phyloP scores from a whole-genome alignment of 2,329 filamentous ascomycete genomes.

The Fusarium verrucosum region DNA sequence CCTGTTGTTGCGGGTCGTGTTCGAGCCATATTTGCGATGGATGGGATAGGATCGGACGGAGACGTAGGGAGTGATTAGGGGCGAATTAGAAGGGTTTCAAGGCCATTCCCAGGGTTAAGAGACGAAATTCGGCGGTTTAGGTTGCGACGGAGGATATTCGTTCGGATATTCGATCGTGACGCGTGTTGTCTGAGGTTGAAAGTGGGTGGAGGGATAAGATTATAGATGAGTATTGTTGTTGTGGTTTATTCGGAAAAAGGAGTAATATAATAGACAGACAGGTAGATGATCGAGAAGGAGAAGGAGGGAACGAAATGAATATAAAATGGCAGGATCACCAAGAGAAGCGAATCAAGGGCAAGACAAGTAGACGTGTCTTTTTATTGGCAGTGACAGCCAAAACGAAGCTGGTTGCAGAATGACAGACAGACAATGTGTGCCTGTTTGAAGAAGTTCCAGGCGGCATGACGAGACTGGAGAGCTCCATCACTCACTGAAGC shows the following conservation, averaged over 20 bases:
- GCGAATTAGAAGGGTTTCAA: constrained; percentile 14
- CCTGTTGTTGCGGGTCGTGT: constrained; percentile 78
- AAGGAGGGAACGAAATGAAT: constrained; percentile 7
- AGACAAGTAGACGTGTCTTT: neutral
- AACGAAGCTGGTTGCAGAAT: constrained; percentile 32
- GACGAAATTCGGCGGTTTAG: neutral
- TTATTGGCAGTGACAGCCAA: constrained; percentile 5
- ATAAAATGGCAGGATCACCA: neutral
- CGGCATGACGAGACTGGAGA: neutral
- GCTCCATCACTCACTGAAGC: too few relatives aligned
- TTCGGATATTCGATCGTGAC: constrained; percentile 6
- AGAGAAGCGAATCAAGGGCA: constrained; percentile 4
- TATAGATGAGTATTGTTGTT: constrained; percentile 4
- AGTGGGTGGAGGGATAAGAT: constrained; percentile 17
- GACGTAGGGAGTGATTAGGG: neutral
- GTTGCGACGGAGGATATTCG: neutral
- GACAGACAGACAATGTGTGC: constrained; percentile 36
- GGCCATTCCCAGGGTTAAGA: constrained; percentile 29
- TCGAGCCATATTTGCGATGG: constrained; percentile 65
- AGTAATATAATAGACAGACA: too few relatives aligned
- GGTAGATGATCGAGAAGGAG: constrained; percentile 4
- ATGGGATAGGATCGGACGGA: neutral
- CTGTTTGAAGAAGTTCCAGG: constrained; percentile 32
- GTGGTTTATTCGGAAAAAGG: constrained; percentile 4
- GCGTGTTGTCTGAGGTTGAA: constrained; percentile 17